Conservation (phyloP, 2,329 filamentous ascomycete genomes). For the Epichloe sylvatica region DNA sequence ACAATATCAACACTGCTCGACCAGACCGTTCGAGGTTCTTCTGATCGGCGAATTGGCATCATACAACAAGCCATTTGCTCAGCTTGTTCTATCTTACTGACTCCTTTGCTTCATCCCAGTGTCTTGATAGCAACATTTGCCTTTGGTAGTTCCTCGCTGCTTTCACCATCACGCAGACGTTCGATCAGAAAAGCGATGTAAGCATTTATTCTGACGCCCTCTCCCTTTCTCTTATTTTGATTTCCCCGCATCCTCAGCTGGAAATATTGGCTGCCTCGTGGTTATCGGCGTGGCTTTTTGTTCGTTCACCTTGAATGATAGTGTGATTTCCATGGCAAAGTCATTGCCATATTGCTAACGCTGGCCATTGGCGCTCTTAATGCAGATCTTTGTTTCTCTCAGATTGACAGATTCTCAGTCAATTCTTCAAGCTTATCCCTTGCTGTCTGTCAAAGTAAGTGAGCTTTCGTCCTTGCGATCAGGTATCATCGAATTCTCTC, state of each 20-base stretch:
- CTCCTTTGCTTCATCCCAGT: conserved; percentile 42
- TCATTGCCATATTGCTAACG: not conserved
- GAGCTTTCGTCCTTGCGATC: not conserved
- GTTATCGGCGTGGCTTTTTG: not conserved
- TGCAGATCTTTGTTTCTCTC: not conserved
- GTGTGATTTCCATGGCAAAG: not conserved
- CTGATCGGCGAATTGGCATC: conserved; percentile 15
- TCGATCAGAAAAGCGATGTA: conserved; percentile 14
- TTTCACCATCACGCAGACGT: conserved; percentile 16
- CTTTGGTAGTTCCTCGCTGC: conserved; percentile 20
- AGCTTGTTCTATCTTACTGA: conserved; percentile 46
- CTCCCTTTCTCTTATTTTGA: not conserved
- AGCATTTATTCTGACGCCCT: conserved; percentile 5
- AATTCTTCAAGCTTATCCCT: conserved; percentile 18
- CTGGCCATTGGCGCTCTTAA: not conserved
- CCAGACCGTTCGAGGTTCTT: conserved; percentile 26
- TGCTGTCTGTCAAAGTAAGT: conserved; percentile 15
- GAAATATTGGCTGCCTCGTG: not conserved
- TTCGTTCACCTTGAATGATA: not conserved
- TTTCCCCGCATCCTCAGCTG: not conserved
- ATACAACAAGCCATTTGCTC: conserved; percentile 36
- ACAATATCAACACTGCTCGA: conserved; percentile 31
- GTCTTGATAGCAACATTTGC: conserved; percentile 37
- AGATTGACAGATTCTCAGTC: conserved; percentile 6
- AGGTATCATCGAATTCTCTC: not conserved